These are phyloP conservation scores for Collybia sordida DNA, from an alignment of 768 basidiomycete species.

Conservation along the genomic window DNA sequence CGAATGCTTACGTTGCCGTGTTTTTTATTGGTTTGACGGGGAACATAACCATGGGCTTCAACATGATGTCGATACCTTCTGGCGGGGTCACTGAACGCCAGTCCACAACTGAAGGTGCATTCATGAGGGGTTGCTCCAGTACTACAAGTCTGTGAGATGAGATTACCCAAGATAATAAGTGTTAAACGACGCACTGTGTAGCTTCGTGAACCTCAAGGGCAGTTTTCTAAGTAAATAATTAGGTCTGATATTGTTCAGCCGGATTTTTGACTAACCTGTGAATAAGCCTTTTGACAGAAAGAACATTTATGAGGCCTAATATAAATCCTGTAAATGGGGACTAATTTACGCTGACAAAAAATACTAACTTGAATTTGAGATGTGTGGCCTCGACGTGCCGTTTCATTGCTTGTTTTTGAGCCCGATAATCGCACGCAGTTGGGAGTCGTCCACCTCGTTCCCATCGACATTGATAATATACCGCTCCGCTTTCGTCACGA, in stretches of 20 bases:
- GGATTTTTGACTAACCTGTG: slow-evolving; percentile 11
- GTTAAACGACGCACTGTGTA: slow-evolving; percentile 16
- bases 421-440: slow-evolving; percentile 11
- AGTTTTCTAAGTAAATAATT: slow-evolving; percentile 13
- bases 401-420: slow-evolving; percentile 22
- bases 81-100: slow-evolving; percentile 21
- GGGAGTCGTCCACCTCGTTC: not conserved
- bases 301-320: slow-evolving; percentile 15
- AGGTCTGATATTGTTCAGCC: not conserved
- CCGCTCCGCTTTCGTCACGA: not conserved
- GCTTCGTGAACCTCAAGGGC: slow-evolving; percentile 19
- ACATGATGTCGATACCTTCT: slow-evolving; percentile 20
- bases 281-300: slow-evolving; percentile 14
- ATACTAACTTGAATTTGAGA: slow-evolving; percentile 15
- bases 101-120: slow-evolving; percentile 14
- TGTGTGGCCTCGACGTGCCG: slow-evolving; percentile 23
- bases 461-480: slow-evolving; percentile 13
- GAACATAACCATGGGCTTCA: slow-evolving; percentile 15
- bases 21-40: slow-evolving; percentile 16
- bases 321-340: not conserved
- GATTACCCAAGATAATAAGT: not conserved
- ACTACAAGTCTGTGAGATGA: slow-evolving; percentile 5
- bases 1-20: not conserved
- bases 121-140: slow-evolving; percentile 16
- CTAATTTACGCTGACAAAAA: not conserved